These are phyloP conservation scores for Brassica cretica DNA, from an alignment of 345 rosid species.

Conservation along the genomic window DNA sequence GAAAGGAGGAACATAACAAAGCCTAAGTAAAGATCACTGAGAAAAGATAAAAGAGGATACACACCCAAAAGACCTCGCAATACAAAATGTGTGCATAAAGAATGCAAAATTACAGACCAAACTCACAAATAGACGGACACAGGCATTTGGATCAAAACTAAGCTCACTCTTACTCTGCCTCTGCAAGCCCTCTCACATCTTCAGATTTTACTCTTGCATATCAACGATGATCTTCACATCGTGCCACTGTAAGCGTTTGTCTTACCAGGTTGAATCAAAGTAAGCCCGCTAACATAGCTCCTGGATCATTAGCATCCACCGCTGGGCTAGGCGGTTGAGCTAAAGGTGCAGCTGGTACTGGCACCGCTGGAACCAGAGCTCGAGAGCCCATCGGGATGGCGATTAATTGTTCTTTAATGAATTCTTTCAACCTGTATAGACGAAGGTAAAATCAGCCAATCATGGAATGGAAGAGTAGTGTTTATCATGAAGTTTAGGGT, in stretches of 20 bases:
- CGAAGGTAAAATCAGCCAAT: slow-evolving; percentile 22
- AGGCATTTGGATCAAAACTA: slow-evolving; percentile 1
- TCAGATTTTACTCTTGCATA: slow-evolving; percentile 8
- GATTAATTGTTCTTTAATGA: slow-evolving; percentile 78
- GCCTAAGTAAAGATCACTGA: neutral
- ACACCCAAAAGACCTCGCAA: slow-evolving; percentile 6
- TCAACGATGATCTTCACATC: slow-evolving; percentile 7
- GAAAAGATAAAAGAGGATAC: neutral
- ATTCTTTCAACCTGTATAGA: slow-evolving; percentile 83
- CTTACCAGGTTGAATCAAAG: slow-evolving; percentile 44
- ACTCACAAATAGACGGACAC: slow-evolving; percentile 9
- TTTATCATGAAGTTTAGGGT: slow-evolving; percentile 4
- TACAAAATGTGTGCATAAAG: slow-evolving; percentile 24
- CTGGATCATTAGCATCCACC: slow-evolving; percentile 67
- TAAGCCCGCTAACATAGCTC: slow-evolving; percentile 83
- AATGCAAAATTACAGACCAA: slow-evolving; percentile 20
- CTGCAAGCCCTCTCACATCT: slow-evolving; percentile 2
- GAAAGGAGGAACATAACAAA: neutral
- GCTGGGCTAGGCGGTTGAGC: slow-evolving; percentile 50
- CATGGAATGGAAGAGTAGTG: neutral
- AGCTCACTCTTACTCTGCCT: neutral
- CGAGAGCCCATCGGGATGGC: slow-evolving; percentile 53
- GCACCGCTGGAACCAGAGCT: slow-evolving; percentile 49
- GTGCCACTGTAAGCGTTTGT: slow-evolving; percentile 8
- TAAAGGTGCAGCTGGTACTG: slow-evolving; percentile 44